Percentiles rank a stretch among this genome's conserved stretches.
phyloP scores from a whole-genome alignment of 768 basidiomycete species.

The Boletus sp. region DNA sequence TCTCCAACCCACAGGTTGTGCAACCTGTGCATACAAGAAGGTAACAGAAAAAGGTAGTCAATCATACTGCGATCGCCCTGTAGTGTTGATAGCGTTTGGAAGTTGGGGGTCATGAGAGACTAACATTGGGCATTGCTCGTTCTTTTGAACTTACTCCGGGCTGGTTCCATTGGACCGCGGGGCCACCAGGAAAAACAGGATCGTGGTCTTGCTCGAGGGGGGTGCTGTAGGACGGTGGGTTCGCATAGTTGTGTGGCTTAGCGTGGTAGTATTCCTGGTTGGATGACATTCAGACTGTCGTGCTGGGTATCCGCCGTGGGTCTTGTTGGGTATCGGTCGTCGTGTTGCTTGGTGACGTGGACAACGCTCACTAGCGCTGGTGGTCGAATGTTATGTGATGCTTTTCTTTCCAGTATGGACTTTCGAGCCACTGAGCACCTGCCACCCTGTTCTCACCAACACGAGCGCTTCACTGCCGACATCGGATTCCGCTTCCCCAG shows the following conservation, averaged over 20 bases:
- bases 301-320: conserved; percentile 13
- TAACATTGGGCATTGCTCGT: conserved; percentile 32
- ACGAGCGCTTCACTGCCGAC: conserved; percentile 1
- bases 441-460: conserved; percentile 4
- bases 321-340: conserved; percentile 15
- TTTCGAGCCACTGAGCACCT: neutral
- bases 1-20: conserved; percentile 56
- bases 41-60: conserved; percentile 22
- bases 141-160: conserved; percentile 25
- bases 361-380: conserved; percentile 2
- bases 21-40: conserved; percentile 47
- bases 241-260: conserved; percentile 10
- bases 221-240: conserved; percentile 8
- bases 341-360: conserved; percentile 1
- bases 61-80: conserved; percentile 25
- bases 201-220: conserved; percentile 29
- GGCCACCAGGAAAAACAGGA: conserved; percentile 23
- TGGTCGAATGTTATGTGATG: conserved; percentile 4
- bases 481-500: neutral
- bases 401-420: neutral
- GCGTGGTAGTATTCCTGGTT: conserved; percentile 25
- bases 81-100: conserved; percentile 9
- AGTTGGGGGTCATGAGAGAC: conserved; percentile 21
- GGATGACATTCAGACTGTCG: conserved; percentile 20
- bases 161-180: conserved; percentile 21